Conservation (phyloP, 306 rosid genomes). For the Carpinus fangiana region DNA sequence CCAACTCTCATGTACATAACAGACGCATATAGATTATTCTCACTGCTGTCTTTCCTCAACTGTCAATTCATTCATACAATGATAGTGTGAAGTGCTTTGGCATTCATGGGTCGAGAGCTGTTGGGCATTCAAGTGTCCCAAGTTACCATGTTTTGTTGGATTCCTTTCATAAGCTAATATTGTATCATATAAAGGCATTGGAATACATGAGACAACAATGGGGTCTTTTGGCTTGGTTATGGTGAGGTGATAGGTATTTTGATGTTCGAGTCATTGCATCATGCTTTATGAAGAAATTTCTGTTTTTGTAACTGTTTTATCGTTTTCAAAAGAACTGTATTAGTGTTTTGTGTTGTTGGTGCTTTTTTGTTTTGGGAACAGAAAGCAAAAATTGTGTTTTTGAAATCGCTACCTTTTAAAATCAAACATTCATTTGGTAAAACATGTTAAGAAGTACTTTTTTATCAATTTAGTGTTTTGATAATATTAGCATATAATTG, state of each 20-base stretch:
- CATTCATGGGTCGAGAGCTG: background rate
- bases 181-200: too few species aligned
- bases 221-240: background rate
- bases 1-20: constrained; percentile 18
- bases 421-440: too few species aligned
- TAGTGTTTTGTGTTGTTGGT: too few species aligned
- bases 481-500: too few species aligned
- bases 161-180: background rate
- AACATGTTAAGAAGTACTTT: too few species aligned
- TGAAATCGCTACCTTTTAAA: too few species aligned
- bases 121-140: background rate
- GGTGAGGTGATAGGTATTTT: background rate
- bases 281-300: background rate
- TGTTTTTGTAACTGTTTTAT: background rate
- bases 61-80: background rate
- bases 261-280: background rate
- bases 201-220: background rate
- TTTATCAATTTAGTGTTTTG: too few species aligned
- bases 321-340: background rate
- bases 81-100: background rate
- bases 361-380: background rate
- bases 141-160: background rate
- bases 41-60: background rate
- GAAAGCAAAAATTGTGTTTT: too few species aligned
- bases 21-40: background rate